Base-by-base conservation (phyloP, 306 rosid genomes). In the Pyrus pyrifolia region DNA sequence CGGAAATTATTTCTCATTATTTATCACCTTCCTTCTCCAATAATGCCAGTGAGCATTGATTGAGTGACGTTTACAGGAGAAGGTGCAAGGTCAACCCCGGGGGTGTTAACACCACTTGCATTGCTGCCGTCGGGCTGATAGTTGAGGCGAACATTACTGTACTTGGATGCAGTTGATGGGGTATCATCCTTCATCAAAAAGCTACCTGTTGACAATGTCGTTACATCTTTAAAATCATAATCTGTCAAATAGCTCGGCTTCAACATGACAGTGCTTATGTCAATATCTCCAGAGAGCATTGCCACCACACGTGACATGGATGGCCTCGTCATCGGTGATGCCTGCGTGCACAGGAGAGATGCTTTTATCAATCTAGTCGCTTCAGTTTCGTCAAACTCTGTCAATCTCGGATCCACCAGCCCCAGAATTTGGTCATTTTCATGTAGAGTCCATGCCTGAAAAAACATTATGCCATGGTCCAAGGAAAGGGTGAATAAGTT, bases 261-360 rank as follows among this genome's bases (percentile, higher is more conserved):
- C 22, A 79, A 57, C 51, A 73, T 79, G 2, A 10, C 63, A 17
- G 4, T 67, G 40, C 64, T 70, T 9, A 73, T 22, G 64, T 67
- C 83, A 30, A 61, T 30, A 30, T 73, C 76, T 45, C 83, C 65
- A 1, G 70, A 14, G 31, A 79, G 78, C 79, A 79, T 79, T 35
- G 70, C 74, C 64, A 79, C 83, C 21, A 79, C 79, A 3, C 79
- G 74, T 4, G 83, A 79, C 83, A 79, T 79, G 2, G 78, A 55
- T 15, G 83, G 83, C n/a, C 83, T 67, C 79, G 59, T 22, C n/a
- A 29, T 9, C 12, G 79, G 49, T 2, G 83, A 67, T 29, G 64
- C 83, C 42, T 79, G 83, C 22, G 79, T 79, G 74, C 83, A 79
- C 22, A 73, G 19, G 38, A 79, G 70, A 14, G 83, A 70, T 59